A percentile compares a stretch with the other conserved stretches of the same genome.
phyloP scores from a whole-genome alignment of 495 filamentous ascomycete genomes.

The Neurospora intermedia region DNA sequence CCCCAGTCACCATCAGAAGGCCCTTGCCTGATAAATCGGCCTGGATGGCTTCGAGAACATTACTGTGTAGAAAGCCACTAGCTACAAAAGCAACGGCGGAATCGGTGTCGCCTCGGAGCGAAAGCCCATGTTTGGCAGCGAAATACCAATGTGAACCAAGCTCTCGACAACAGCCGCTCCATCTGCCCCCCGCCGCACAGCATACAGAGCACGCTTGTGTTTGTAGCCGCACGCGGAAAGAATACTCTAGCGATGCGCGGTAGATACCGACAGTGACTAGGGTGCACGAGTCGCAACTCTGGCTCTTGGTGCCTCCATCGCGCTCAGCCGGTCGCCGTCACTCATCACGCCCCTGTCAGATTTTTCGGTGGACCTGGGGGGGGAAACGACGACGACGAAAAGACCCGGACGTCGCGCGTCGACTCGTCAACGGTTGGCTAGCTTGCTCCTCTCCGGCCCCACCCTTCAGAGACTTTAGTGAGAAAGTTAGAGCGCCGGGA shows the following conservation, averaged over 20 bases:
- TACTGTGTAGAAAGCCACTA: not conserved
- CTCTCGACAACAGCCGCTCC: not conserved
- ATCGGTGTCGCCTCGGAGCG: not conserved
- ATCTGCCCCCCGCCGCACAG: not conserved
- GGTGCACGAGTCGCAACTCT: not conserved
- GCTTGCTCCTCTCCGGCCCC: not conserved
- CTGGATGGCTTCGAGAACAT: not conserved
- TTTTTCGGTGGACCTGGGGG: not conserved
- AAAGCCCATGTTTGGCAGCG: not conserved
- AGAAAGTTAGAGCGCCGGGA: not conserved
- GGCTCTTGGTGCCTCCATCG: not conserved
- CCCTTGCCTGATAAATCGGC: not conserved
- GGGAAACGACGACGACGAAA: not conserved
- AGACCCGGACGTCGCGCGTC: not conserved
- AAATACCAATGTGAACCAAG: not conserved
- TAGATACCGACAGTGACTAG: not conserved
- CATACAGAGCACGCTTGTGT: not conserved
- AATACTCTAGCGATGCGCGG: not conserved
- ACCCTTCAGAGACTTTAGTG: not conserved
- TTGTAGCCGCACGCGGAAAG: not conserved
- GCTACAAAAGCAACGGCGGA: not conserved
- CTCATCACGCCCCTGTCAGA: not conserved
- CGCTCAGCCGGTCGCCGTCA: not conserved
- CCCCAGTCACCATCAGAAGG: constrained; percentile 1
- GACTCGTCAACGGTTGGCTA: not conserved